Conservation (phyloP, 768 basidiomycete species). For the Dacryopinax primogenitus region DNA sequence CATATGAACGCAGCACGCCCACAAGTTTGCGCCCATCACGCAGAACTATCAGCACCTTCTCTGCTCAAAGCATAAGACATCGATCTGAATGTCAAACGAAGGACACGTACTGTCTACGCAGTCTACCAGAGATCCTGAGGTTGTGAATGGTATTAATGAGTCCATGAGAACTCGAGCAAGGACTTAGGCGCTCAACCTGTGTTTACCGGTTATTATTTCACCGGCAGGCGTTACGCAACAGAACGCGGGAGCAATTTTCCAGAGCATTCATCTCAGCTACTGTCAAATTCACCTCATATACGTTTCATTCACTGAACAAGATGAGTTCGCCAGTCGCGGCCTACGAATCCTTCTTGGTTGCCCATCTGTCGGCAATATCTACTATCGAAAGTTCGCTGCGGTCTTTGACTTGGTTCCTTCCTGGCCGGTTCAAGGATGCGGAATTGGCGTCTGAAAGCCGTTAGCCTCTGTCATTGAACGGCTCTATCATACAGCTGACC, state of each 20-base stretch:
- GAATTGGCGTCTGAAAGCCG: constrained; percentile 89
- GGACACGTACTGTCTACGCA: constrained; percentile 96
- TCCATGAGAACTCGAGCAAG: too few relatives aligned
- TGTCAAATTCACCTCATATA: not conserved
- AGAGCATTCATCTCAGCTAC: too few relatives aligned
- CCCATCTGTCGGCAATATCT: constrained; percentile 37
- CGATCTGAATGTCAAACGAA: not conserved
- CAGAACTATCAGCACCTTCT: constrained; percentile 96
- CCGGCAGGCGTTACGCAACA: too few relatives aligned
- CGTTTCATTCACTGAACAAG: not conserved
- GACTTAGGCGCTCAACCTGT: too few relatives aligned
- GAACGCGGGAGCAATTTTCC: not conserved
- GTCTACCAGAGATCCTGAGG: constrained; percentile 95
- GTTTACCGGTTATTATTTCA: not conserved
- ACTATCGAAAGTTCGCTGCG: constrained; percentile 69
- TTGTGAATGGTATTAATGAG: constrained; percentile 95
- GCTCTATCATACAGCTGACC: constrained; percentile 7
- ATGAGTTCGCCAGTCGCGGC: constrained; percentile 24
- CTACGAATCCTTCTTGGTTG: constrained; percentile 73
- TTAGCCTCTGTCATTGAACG: constrained; percentile 36
- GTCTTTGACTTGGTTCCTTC: constrained; percentile 88
- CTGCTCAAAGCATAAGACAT: constrained; percentile 33
- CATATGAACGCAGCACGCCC: constrained; percentile 91
- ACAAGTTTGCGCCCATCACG: constrained; percentile 93
- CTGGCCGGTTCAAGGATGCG: constrained; percentile 93